Conservation (phyloP, 2,329 filamentous ascomycete species). For the Hirsutella minnesotensis region DNA sequence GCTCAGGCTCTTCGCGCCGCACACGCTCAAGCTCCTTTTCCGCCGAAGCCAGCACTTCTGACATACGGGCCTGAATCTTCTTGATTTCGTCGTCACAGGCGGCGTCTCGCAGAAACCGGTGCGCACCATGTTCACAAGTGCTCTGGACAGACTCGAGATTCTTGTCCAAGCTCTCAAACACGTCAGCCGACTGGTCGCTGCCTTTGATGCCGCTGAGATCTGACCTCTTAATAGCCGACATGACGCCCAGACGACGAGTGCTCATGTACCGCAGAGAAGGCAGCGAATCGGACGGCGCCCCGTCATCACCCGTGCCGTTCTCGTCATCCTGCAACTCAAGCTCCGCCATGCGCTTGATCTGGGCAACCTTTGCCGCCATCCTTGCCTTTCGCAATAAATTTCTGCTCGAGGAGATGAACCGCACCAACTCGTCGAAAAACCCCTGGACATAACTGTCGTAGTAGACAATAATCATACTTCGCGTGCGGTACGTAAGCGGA, state of each 20-base stretch:
- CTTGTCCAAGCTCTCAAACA: slow-evolving; percentile 67
- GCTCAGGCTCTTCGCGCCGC: slow-evolving; percentile 37
- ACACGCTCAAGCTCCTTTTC: slow-evolving; percentile 46
- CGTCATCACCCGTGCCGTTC: slow-evolving; percentile 24
- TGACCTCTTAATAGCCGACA: slow-evolving; percentile 13
- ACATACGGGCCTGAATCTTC: slow-evolving; percentile 54
- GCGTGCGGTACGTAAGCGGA: slow-evolving; percentile 50
- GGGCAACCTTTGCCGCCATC: slow-evolving; percentile 65
- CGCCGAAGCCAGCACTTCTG: slow-evolving; percentile 49
- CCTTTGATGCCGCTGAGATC: slow-evolving; percentile 11
- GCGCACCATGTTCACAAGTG: slow-evolving; percentile 75
- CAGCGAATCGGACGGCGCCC: slow-evolving; percentile 15
- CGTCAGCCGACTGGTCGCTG: slow-evolving; percentile 24
- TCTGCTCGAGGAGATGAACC: slow-evolving; percentile 66
- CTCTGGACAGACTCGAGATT: slow-evolving; percentile 68
- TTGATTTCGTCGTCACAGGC: slow-evolving; percentile 69
- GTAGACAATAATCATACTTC: slow-evolving; percentile 75
- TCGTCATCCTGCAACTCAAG: slow-evolving; percentile 43
- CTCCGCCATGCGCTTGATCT: slow-evolving; percentile 49
- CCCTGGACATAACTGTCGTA: slow-evolving; percentile 83
- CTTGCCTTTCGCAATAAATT: slow-evolving; percentile 82
- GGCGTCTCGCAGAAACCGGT: slow-evolving; percentile 80
- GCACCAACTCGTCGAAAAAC: slow-evolving; percentile 71
- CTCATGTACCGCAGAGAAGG: slow-evolving; percentile 29
- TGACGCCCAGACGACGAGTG: slow-evolving; percentile 20